Percentiles rank a stretch among this genome's conserved stretches.
These are phyloP conservation scores for Sporisorium iseilematis-ciliati DNA, from an alignment of 1,284 basidiomycete genomes.

Conservation along the genomic window DNA sequence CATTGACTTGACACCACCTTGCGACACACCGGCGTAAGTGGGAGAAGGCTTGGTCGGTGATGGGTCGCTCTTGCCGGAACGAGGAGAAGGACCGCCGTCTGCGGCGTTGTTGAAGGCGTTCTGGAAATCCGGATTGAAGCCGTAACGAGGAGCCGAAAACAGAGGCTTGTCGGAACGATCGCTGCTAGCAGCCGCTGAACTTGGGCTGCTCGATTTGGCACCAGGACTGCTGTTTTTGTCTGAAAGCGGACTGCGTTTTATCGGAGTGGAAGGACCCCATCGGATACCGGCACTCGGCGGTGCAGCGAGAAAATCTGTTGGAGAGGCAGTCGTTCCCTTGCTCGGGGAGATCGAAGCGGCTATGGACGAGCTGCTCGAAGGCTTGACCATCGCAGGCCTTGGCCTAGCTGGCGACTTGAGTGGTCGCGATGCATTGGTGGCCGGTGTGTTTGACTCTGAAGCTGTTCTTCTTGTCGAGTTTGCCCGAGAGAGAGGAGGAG, in stretches of 20 bases:
- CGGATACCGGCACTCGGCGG: slow-evolving; percentile 10
- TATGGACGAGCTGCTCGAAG: slow-evolving; percentile 2
- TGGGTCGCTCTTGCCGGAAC: background rate
- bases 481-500: background rate
- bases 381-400: background rate
- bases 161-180: slow-evolving; percentile 22
- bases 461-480: slow-evolving; percentile 8
- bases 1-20: slow-evolving; percentile 28
- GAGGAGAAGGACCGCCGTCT: slow-evolving; percentile 2
- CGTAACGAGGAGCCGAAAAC: slow-evolving; percentile 20
- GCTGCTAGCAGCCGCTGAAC: slow-evolving; percentile 9
- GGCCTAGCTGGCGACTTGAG: background rate
- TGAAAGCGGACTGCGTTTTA: slow-evolving; percentile 15
- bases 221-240: slow-evolving; percentile 4
- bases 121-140: slow-evolving; percentile 33
- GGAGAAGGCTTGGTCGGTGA: slow-evolving; percentile 34
- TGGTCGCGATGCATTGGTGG: background rate
- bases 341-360: slow-evolving; percentile 3
- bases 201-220: slow-evolving; percentile 8
- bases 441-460: slow-evolving; percentile 7
- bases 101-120: background rate
- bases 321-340: slow-evolving; percentile 11
- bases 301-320: slow-evolving; percentile 5
- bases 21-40: slow-evolving; percentile 13
- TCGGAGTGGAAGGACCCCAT: slow-evolving; percentile 13